Conservation (phyloP, 768 basidiomycete genomes). For the Leccinellum albellum region DNA sequence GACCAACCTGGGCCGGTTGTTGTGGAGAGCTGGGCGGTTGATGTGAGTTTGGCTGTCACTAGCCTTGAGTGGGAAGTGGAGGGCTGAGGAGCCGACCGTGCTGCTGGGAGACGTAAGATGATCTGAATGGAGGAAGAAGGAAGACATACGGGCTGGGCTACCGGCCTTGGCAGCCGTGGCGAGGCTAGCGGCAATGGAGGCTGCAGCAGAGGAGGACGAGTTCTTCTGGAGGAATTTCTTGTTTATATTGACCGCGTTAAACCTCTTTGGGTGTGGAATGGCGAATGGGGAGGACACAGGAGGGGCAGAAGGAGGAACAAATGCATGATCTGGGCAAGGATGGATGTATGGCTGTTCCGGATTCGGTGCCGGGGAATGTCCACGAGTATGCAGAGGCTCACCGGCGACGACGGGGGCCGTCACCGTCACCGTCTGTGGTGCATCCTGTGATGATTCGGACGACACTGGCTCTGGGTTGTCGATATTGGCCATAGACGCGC, state of each 20-base stretch:
- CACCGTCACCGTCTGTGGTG: constrained; percentile 4
- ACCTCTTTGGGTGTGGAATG: constrained; percentile 71
- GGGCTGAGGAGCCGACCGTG: constrained; percentile 53
- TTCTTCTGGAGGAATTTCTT: constrained; percentile 96
- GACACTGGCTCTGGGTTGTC: constrained; percentile 45
- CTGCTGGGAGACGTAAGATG: constrained; percentile 34
- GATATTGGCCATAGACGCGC: constrained; percentile 81
- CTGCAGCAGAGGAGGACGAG: constrained; percentile 50
- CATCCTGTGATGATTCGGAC: constrained; percentile 39
- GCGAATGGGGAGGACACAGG: constrained; percentile 21
- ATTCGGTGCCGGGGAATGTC: constrained; percentile 16
- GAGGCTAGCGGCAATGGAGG: constrained; percentile 42
- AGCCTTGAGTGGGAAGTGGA: constrained; percentile 70
- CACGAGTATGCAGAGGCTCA: constrained; percentile 8
- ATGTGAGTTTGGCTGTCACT: constrained; percentile 84
- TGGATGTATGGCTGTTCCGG: constrained; percentile 10
- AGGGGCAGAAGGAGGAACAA: constrained; percentile 6
- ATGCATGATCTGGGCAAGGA: constrained; percentile 16
- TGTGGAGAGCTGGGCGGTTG: constrained; percentile 53
- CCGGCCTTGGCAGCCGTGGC: constrained; percentile 45
- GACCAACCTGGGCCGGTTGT: constrained; percentile 71
- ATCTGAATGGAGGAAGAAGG: neutral
- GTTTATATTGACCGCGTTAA: constrained; percentile 88
- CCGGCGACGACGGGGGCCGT: constrained; percentile 1
- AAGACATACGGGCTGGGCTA: constrained; percentile 48